phyloP scores from a whole-genome alignment of 306 rosid species.

The Corylus heterophylla region DNA sequence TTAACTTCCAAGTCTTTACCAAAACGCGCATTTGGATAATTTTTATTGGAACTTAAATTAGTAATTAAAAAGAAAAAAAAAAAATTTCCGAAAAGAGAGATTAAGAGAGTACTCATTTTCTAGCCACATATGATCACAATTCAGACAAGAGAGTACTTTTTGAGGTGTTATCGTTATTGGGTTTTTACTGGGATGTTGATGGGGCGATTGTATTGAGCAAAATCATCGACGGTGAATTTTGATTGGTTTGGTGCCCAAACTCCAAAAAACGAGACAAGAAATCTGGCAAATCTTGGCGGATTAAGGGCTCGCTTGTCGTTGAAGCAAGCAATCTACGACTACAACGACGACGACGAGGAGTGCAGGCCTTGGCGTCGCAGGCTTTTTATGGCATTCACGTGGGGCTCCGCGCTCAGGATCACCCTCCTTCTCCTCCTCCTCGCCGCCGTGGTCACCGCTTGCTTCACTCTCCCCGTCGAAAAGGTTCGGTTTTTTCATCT shows the following conservation, averaged over 20 bases:
- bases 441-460: constrained; percentile 63
- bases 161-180: no score
- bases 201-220: constrained; percentile 8
- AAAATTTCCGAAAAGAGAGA: neutral
- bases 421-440: constrained; percentile 61
- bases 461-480: constrained; percentile 82
- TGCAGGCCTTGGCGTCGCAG: constrained; percentile 77
- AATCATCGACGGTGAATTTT: constrained; percentile 18
- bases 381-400: constrained; percentile 63
- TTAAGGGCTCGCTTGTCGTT: constrained; percentile 81
- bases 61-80: no score
- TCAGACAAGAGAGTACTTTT: neutral
- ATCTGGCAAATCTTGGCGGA: constrained; percentile 81
- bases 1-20: neutral
- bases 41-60: neutral
- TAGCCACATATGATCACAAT: no score
- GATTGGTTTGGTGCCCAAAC: neutral
- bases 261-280: neutral
- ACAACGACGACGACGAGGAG: constrained; percentile 58
- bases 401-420: constrained; percentile 71
- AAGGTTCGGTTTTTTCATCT: constrained; percentile 50
- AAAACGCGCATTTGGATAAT: neutral
- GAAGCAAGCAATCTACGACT: constrained; percentile 54
- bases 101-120: neutral
- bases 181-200: no score